Base-by-base conservation (phyloP, 2,329 filamentous ascomycete species). In the Ceratocystis destructans region DNA sequence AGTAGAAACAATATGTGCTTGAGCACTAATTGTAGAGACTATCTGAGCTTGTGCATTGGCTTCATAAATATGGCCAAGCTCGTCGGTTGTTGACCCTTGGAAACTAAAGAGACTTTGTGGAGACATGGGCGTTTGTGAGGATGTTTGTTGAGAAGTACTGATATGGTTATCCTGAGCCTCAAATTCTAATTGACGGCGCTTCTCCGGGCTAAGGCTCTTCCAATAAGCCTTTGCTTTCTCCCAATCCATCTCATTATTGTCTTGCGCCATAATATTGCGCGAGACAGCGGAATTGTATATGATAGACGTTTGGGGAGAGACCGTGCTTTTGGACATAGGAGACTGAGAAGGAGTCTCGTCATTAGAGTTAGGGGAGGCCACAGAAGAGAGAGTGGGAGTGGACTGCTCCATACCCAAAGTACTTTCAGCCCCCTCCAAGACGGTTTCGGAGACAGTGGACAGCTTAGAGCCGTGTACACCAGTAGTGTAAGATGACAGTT, bases 151-250 rank as follows among this genome's bases (percentile, higher is more conserved):
- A 22, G 55, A 10, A 1, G 22, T 46, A 31, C 15, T 31, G 17
- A 25, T 1, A 2, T 59, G 41, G 44, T 48, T 33, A 8, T 48
- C 59, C n/a, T 65, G 73, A 1, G 81, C 81, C 67, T 86, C 83
- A 3, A 75, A 77, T 71, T 86, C 83, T 41, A 87, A 78, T 71
- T 85, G 81, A 5, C 81, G 81, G 55, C 85, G 82, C 71, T 86
- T 83, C 41, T 87, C 82, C 1, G 79, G 77, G 6, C 81, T 85
- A 5, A 90, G 74, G 64, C 83, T 82, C 69, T 81, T 84, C 88
- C 87, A 90, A 71, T 87, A 89, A 0, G 82, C 77, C 71, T 87
- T 88, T 17, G 86, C 82, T 64, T 82, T 79, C 69, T 85, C 83
- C 88, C 87, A 90, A 65, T 87, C 83, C 17, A 64, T 65, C 68